phyloP scores from a whole-genome alignment of 192 early-diverging fungal genomes.

The Backusella westeae region DNA sequence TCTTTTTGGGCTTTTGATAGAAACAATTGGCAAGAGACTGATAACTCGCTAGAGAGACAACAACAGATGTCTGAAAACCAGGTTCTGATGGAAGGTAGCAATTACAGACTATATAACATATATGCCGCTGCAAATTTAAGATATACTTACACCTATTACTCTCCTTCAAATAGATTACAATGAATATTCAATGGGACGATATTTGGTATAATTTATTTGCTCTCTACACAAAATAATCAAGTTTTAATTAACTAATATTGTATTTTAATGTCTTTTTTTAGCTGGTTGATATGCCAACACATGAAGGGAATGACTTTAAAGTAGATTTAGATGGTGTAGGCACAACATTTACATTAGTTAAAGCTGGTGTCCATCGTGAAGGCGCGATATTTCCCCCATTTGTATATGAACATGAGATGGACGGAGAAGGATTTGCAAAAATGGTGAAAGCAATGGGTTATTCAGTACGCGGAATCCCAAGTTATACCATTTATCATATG shows the following conservation, averaged over 20 bases:
- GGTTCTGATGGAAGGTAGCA: constrained; percentile 32
- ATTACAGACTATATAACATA: background rate
- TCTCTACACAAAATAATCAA: background rate
- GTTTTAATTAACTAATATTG: background rate
- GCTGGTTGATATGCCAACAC: constrained; percentile 37
- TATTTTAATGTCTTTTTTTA: background rate
- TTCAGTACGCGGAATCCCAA: constrained; percentile 59
- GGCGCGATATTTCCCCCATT: constrained; percentile 62
- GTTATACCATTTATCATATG: constrained; percentile 54
- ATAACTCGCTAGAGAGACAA: constrained; percentile 42
- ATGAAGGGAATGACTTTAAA: constrained; percentile 31
- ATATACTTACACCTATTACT: background rate
- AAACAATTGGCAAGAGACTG: constrained; percentile 67
- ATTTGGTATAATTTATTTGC: constrained; percentile 4
- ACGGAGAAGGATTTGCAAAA: constrained; percentile 71
- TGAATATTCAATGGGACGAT: constrained; percentile 26
- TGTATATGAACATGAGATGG: constrained; percentile 62
- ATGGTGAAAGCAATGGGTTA: constrained; percentile 62
- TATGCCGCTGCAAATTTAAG: constrained; percentile 18
- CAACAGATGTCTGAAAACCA: constrained; percentile 17
- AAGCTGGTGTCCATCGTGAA: constrained; percentile 60
- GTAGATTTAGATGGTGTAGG: constrained; percentile 61
- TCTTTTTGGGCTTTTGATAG: constrained; percentile 52
- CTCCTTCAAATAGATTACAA: constrained; percentile 15
- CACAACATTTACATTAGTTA: constrained; percentile 64